Evolutionary conservation across 2,329 filamentous ascomycete genomes (phyloP).

Genomic region (Penicillium occitanis): DNA sequence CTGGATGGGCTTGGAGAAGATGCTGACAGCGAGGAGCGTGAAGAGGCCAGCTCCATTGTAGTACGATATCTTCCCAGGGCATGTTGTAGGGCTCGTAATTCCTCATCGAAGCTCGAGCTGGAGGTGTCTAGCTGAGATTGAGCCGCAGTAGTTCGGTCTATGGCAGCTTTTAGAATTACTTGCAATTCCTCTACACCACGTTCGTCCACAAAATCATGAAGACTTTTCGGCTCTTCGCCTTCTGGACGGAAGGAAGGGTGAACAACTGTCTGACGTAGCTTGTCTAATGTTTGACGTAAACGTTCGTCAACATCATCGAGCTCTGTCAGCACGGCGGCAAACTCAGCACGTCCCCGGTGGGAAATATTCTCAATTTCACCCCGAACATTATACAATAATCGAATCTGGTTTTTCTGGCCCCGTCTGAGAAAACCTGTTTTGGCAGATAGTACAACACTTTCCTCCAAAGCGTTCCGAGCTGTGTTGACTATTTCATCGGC

Average conservation of each 20-base stretch:
- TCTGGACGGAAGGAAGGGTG: conserved; percentile 56
- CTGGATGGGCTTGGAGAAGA: conserved; percentile 35
- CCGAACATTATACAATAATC: conserved; percentile 45
- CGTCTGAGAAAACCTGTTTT: conserved; percentile 66
- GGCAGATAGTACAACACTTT: conserved; percentile 70
- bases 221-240: conserved; percentile 52
- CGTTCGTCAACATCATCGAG: conserved; percentile 61
- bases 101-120: conserved; percentile 68
- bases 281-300: conserved; percentile 56
- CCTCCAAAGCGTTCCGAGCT: conserved; percentile 73
- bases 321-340: conserved; percentile 52
- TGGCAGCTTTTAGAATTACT: conserved; percentile 56
- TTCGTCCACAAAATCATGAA: conserved; percentile 68
- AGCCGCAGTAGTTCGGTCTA: conserved; percentile 60
- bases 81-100: conserved; percentile 66
- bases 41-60: conserved; percentile 41
- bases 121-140: conserved; percentile 58
- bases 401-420: conserved; percentile 56
- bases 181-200: conserved; percentile 60
- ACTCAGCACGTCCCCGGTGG: conserved; percentile 44
- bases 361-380: conserved; percentile 46
- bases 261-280: conserved; percentile 59
- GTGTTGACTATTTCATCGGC: conserved; percentile 81
- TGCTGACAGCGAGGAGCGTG: conserved; percentile 36
- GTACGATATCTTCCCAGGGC: conserved; percentile 49